Conservation (phyloP, 1,284 basidiomycete genomes). For the Phenoliferia sp. region DNA sequence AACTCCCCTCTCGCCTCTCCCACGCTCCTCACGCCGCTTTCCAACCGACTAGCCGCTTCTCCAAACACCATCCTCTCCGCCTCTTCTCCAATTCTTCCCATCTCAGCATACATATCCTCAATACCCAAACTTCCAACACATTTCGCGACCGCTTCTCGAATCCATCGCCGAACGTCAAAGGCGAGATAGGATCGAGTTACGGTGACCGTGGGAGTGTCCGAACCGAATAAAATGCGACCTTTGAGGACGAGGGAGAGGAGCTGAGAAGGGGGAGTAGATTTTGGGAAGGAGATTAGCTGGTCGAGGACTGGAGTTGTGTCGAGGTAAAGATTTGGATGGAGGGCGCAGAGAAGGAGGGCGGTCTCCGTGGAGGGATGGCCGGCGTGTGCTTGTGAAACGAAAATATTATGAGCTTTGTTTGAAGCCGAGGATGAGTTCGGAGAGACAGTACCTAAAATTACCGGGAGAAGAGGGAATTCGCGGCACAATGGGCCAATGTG, state of each 20-base stretch:
- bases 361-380: neutral
- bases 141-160: neutral
- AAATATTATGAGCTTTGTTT: neutral
- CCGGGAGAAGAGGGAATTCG: neutral
- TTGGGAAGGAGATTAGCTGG: neutral
- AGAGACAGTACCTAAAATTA: neutral
- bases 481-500: neutral
- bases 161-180: neutral
- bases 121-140: neutral
- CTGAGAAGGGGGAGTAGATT: neutral
- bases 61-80: constrained; percentile 1
- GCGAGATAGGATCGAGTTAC: neutral
- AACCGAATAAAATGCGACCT: neutral
- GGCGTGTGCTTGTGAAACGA: neutral
- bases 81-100: neutral
- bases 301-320: neutral
- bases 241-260: neutral
- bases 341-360: neutral
- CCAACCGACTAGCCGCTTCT: neutral
- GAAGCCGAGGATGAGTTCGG: neutral
- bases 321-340: constrained; percentile 4
- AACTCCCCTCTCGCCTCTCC: neutral
- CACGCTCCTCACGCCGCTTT: neutral
- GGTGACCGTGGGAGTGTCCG: neutral
- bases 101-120: neutral